A percentile compares a stretch with the other conserved stretches of the same genome.
Evolutionary conservation across 345 rosid genomes (phyloP).

Genomic region (Eucalyptus sp.): DNA sequence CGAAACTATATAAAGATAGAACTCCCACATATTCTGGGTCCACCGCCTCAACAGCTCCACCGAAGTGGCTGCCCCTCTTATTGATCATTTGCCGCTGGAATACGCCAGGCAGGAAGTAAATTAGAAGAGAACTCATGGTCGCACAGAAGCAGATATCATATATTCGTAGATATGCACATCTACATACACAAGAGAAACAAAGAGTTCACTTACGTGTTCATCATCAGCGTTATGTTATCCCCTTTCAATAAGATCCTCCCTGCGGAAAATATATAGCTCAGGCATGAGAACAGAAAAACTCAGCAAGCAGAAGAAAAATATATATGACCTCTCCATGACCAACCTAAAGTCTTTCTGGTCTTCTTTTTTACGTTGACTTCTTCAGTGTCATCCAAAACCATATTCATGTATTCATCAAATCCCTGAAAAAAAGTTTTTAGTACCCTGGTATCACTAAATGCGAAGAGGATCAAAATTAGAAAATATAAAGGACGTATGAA

Average conservation of each 20-base stretch:
- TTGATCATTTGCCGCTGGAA: conserved; percentile 47
- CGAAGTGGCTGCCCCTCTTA: not conserved
- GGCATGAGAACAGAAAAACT: not conserved
- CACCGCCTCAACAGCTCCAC: not conserved
- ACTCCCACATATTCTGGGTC: not conserved
- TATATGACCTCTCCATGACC: not conserved
- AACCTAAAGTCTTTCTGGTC: conserved; percentile 74
- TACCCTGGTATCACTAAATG: not conserved
- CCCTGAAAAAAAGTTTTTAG: conserved; percentile 32
- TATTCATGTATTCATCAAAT: conserved; percentile 95
- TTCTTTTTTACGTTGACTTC: conserved; percentile 86
- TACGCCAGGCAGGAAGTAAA: not conserved
- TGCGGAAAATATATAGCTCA: conserved; percentile 2
- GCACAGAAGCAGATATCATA: not conserved
- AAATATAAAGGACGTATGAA: not conserved
- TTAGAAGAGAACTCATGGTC: not conserved
- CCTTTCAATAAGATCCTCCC: conserved; percentile 92
- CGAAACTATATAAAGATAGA: not conserved
- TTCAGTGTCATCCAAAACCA: conserved; percentile 94
- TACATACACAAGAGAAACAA: not conserved
- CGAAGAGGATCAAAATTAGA: not conserved
- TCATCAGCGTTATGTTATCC: conserved; percentile 89
- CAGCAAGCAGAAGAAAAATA: not conserved
- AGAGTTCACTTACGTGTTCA: conserved; percentile 57
- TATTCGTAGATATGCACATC: not conserved